Base-by-base conservation (phyloP, 805 yeast genomes). In the Candida coquimbonensis region DNA sequence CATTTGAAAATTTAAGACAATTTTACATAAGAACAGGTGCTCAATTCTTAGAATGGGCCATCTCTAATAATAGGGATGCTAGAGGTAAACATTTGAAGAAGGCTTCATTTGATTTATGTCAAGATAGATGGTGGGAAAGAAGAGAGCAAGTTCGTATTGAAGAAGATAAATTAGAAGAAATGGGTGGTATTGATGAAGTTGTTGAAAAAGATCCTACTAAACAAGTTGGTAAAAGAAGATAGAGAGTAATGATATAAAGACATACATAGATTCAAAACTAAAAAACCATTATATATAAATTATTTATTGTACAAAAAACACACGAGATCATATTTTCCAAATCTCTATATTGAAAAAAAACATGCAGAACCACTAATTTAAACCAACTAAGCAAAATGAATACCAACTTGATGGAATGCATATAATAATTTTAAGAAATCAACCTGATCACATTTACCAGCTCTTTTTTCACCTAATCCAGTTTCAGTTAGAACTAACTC, bases 121-220 rank as follows among this genome's bases (percentile, higher is more conserved):
- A 90, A 65, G 91, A 84, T 53, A 79, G 99, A 68, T 91, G 96
- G 93, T 91, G 98, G 98, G 98, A 91, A 63, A 84, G 98, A 69
- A 81, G 97, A 68, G 98, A 91, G 56, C 91, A 82, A 57, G 82
- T 91, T 24, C 81, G 95, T 62, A 75, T 80, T 36, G 85, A 87
- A 42, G 99, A 91, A 67, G 98, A 91, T 55, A 79, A 81, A 60
- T 67, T 87, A 55, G 97, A 91, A 65, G 96, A 89, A 55, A 60
- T 85, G 63, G 95, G 95, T 41, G 96, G 96, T 48, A 90, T 88
- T 49, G 95, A 86, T 16, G 95, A 87, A 48, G 81, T 91, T 34
- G 70, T 91, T 9, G 96, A 89, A 60, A 78, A 77, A 56, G 95
- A 85, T 59, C 56, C 72, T 7, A 57, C 77, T 0, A 70, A 71